A percentile compares a stretch with the other conserved stretches of the same genome.
phyloP scores from a whole-genome alignment of 768 basidiomycete species.

The Porpolomopsis calyptriformis region DNA sequence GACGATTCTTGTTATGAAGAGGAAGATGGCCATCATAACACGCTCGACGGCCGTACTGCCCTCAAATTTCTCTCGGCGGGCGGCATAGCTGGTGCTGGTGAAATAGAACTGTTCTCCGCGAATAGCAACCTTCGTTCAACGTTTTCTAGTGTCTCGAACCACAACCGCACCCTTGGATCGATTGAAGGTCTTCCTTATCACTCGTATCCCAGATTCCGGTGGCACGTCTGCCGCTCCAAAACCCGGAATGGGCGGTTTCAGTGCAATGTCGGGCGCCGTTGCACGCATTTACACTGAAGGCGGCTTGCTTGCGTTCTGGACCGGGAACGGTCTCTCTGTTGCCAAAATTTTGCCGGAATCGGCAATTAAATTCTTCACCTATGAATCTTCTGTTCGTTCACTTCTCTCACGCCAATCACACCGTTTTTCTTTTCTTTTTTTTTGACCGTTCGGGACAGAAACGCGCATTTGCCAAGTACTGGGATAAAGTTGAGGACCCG shows the following conservation, averaged over 20 bases:
- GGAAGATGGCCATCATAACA: slow-evolving; percentile 48
- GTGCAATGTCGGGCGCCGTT: slow-evolving; percentile 62
- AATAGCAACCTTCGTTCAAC: slow-evolving; percentile 32
- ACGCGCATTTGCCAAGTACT: slow-evolving; percentile 85
- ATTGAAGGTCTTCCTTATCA: slow-evolving; percentile 93
- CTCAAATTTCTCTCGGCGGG: slow-evolving; percentile 89
- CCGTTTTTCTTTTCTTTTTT: slow-evolving; percentile 7
- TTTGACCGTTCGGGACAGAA: slow-evolving; percentile 43
- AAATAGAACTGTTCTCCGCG: slow-evolving; percentile 17
- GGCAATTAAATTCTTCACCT: slow-evolving; percentile 95
- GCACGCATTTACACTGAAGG: slow-evolving; percentile 81
- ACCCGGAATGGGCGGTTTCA: slow-evolving; percentile 41
- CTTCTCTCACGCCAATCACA: slow-evolving; percentile 8
- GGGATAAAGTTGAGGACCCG: slow-evolving; percentile 83
- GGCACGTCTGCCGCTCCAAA: slow-evolving; percentile 36
- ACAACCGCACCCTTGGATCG: slow-evolving; percentile 98
- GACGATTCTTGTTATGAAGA: slow-evolving; percentile 42
- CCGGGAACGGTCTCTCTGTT: slow-evolving; percentile 91
- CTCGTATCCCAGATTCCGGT: slow-evolving; percentile 65
- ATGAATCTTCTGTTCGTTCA: slow-evolving; percentile 77
- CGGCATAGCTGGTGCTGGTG: slow-evolving; percentile 89
- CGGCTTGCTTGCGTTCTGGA: slow-evolving; percentile 89
- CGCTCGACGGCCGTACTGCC: slow-evolving; percentile 61
- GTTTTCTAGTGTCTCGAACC: slow-evolving; percentile 70
- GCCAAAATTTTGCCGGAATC: slow-evolving; percentile 96